Conservation (phyloP, 345 rosid species). For the Trapa incisa region DNA sequence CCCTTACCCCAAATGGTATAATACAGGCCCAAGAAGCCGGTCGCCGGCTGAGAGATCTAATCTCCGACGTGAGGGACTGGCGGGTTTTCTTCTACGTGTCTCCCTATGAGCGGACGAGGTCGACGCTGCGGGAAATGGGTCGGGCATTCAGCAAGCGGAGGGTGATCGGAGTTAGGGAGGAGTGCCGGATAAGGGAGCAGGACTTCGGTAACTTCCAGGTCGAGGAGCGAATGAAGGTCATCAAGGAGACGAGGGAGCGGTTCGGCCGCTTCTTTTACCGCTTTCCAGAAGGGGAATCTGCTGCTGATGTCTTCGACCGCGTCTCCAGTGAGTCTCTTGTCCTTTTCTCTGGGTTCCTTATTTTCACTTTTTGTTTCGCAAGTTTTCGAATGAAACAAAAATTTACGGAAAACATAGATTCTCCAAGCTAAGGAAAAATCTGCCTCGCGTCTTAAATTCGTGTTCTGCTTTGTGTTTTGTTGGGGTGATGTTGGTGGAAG, state of each 20-base stretch:
- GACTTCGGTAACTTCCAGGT: constrained; percentile 97
- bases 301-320: constrained; percentile 95
- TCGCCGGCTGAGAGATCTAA: constrained; percentile 27
- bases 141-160: constrained; percentile 50
- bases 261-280: constrained; percentile 84
- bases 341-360: background rate
- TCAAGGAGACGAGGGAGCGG: constrained; percentile 55
- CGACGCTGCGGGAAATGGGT: constrained; percentile 88
- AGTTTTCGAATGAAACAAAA: background rate
- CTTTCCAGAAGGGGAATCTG: constrained; percentile 96
- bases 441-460: background rate
- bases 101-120: constrained; percentile 81
- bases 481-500: background rate
- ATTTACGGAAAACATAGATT: background rate
- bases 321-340: constrained; percentile 54
- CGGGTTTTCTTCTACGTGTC: constrained; percentile 88
- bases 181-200: constrained; percentile 82
- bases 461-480: background rate
- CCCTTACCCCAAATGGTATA: constrained; percentile 42
- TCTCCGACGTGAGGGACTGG: constrained; percentile 32
- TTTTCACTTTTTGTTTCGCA: background rate
- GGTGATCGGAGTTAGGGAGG: constrained; percentile 86
- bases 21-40: constrained; percentile 57
- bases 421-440: background rate
- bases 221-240: constrained; percentile 57